Percentiles rank a stretch among this genome's conserved stretches.
Conservation (phyloP, 2,329 filamentous ascomycete genomes). For the Gremmenia infestans region DNA sequence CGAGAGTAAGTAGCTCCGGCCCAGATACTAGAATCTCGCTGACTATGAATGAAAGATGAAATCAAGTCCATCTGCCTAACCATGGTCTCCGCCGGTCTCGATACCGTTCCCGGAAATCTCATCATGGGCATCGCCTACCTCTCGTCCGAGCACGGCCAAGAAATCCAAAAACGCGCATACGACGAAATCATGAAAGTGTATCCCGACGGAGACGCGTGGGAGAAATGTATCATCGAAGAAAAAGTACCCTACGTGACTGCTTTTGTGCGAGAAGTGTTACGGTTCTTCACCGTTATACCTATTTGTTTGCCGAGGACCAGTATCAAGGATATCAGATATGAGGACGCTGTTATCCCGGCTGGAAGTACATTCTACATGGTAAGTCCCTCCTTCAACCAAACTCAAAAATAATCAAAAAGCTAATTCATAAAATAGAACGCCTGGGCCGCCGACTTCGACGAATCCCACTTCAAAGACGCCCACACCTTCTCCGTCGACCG, state of each 20-base stretch:
- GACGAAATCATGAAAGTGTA: slow-evolving; percentile 67
- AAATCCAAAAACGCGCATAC: slow-evolving; percentile 65
- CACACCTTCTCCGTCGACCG: slow-evolving; percentile 59
- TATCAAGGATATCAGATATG: slow-evolving; percentile 67
- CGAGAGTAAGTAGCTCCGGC: slow-evolving; percentile 42
- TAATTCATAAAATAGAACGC: slow-evolving; percentile 40
- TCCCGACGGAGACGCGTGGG: slow-evolving; percentile 71
- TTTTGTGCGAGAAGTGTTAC: slow-evolving; percentile 70
- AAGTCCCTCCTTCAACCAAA: slow-evolving; percentile 9
- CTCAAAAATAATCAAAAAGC: background rate
- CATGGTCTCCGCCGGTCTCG: slow-evolving; percentile 76
- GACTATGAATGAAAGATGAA: slow-evolving; percentile 51
- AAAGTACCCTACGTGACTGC: slow-evolving; percentile 74
- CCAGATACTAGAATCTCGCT: slow-evolving; percentile 36
- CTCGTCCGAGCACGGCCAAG: slow-evolving; percentile 60
- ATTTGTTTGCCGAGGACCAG: slow-evolving; percentile 70
- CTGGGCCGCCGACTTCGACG: slow-evolving; percentile 63
- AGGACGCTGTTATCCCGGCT: slow-evolving; percentile 62
- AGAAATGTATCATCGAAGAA: slow-evolving; percentile 58
- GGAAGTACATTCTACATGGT: slow-evolving; percentile 78
- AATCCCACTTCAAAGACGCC: slow-evolving; percentile 53
- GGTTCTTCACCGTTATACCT: slow-evolving; percentile 76
- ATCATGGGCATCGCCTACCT: slow-evolving; percentile 77
- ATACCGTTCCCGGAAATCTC: slow-evolving; percentile 75
- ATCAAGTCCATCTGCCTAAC: slow-evolving; percentile 77